phyloP scores from a whole-genome alignment of 2,329 filamentous ascomycete genomes.

The Fusarium circinatum region DNA sequence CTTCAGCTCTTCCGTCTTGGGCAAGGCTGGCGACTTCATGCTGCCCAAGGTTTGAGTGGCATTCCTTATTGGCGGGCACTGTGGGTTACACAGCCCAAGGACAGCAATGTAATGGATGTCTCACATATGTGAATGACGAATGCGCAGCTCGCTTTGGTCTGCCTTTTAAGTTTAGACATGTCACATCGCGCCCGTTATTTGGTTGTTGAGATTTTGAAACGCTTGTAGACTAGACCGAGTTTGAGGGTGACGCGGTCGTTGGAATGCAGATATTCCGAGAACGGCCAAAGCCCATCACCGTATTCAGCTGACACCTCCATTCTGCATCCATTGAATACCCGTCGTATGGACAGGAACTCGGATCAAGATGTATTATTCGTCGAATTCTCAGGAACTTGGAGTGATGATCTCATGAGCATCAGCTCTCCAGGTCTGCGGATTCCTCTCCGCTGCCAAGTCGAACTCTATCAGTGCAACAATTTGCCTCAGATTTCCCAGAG shows the following conservation, averaged over 20 bases:
- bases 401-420: background rate
- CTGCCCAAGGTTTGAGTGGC: background rate
- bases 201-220: background rate
- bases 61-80: constrained; percentile 7
- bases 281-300: background rate
- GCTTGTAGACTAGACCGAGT: background rate
- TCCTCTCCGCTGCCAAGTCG: background rate
- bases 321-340: background rate
- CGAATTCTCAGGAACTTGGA: background rate
- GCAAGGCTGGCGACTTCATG: background rate
- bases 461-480: background rate
- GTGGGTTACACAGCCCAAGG: background rate
- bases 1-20: background rate
- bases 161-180: background rate
- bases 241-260: background rate
- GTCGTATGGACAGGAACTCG: background rate
- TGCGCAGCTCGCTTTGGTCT: background rate
- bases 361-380: background rate
- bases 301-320: background rate
- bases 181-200: background rate
- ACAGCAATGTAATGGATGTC: background rate
- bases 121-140: constrained; percentile 20
- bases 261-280: constrained; percentile 8
- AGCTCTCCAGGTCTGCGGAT: background rate
- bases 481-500: background rate